Percentiles rank a stretch among this genome's conserved stretches.
phyloP scores from a whole-genome alignment of 176 grass and related monocot species.

The Carex cristatella region DNA sequence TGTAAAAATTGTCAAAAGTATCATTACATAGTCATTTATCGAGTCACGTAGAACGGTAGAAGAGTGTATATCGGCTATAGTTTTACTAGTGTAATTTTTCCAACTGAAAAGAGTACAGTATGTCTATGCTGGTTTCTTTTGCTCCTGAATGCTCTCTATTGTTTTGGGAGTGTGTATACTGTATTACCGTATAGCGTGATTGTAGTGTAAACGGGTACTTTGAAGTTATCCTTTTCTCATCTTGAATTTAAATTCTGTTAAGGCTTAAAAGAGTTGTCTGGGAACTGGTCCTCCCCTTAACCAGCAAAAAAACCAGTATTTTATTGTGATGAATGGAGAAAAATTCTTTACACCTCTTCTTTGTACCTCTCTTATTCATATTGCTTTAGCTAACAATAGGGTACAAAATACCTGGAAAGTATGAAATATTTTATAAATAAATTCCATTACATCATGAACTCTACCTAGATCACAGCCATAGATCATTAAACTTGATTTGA shows the following conservation, averaged over 20 bases:
- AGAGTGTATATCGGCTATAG: conserved; percentile 2
- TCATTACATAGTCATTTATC: not conserved
- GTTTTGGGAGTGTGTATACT: not conserved
- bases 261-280: not conserved
- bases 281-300: not conserved
- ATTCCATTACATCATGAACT: not conserved
- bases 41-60: not conserved
- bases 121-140: not conserved
- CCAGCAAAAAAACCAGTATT: not conserved
- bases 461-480: not conserved
- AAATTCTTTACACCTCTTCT: not conserved
- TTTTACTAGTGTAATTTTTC: not conserved
- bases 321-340: not conserved
- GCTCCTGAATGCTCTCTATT: not conserved
- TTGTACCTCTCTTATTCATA: not conserved
- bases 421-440: not conserved
- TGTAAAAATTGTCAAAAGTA: not conserved
- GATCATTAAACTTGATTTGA: not conserved
- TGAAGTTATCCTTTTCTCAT: not conserved
- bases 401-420: not conserved
- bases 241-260: not conserved
- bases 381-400: not conserved
- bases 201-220: not conserved
- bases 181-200: not conserved
- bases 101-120: not conserved